Evolutionary conservation across 73 alveolate species (phyloP).

Genomic region (Symbiodinium pilosum): DNA sequence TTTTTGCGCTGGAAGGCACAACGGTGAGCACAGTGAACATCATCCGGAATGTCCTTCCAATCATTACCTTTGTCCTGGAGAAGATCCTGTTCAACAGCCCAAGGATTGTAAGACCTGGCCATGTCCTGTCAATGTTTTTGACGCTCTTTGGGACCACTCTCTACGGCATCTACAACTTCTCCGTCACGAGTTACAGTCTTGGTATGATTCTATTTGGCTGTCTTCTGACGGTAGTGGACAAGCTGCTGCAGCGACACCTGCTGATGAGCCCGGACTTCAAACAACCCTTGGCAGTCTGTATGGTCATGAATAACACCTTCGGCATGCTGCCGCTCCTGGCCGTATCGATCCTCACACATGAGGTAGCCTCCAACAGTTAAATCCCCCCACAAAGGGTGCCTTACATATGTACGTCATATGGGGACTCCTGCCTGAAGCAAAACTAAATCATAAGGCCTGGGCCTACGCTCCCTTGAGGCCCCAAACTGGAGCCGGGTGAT

Average conservation of each 20-base stretch:
- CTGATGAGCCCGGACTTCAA: slow-evolving; percentile 38
- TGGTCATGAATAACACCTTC: slow-evolving; percentile 84
- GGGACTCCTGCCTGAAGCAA: no score
- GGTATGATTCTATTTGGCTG: slow-evolving; percentile 29
- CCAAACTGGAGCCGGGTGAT: neutral
- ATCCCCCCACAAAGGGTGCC: no score
- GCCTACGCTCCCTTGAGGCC: no score
- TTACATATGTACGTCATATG: no score
- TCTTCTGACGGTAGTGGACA: slow-evolving; percentile 58
- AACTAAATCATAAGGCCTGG: no score
- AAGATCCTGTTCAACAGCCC: slow-evolving; percentile 42
- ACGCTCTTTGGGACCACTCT: slow-evolving; percentile 45
- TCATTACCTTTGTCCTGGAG: slow-evolving; percentile 56
- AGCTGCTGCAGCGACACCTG: slow-evolving; percentile 56
- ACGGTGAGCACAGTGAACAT: slow-evolving; percentile 73
- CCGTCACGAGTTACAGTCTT: slow-evolving; percentile 36
- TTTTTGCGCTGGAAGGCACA: neutral
- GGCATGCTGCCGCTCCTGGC: slow-evolving; percentile 56
- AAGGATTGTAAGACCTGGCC: slow-evolving; percentile 28
- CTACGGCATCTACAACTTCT: slow-evolving; percentile 48
- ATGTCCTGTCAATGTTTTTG: slow-evolving; percentile 28
- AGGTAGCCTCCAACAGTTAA: no score
- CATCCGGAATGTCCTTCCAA: slow-evolving; percentile 53
- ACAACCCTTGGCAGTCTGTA: slow-evolving; percentile 64
- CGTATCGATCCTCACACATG: slow-evolving; percentile 17